Base-by-base conservation (phyloP, 345 rosid genomes). In the Dovyalis caffra region DNA sequence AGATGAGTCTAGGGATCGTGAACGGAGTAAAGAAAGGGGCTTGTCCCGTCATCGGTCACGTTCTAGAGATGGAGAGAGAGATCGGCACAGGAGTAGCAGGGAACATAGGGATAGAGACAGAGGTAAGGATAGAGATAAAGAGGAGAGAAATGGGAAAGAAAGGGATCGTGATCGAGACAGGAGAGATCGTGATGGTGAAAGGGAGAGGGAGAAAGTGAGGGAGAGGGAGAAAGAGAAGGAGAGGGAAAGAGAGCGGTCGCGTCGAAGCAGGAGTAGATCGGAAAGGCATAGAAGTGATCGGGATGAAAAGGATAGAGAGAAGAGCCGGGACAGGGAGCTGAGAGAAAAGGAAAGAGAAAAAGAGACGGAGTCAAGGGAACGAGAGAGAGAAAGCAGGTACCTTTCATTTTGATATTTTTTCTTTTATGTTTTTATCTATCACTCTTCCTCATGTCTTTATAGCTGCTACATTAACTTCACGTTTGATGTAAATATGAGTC, bases 361-460 rank as follows among this genome's bases (percentile, higher is more conserved):
- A 71, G 95, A 88, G 79, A 88, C 84, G 84, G 92, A 85, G 32
- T 37, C 77, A 49, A 85, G 83, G 81, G 94, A 90, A 57, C 88
- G 86, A 3, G 95, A 89, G 31, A 86, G 89, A 86, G 95, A 88
- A 71, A 88, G 65, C 94, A 93, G 98, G 99, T 95, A 85, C 49
- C 63, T 34, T 21, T 73, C 45, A 26, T 63, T 38, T 53, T 64
- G 5, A 45, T 37, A 35, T 66, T 66, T 16, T n/a, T 34, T 75
- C 40, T n/a, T 51, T 63, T 14, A 28, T 23, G 40, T 29, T 67
- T 28, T 21, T 38, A 26, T 53, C 64, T 38, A 29, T 35, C 35
- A 47, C 31, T 26, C 16, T 18, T 63, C 51, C 35, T 43, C 68
- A 64, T 69, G 14, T 72, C 53, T 58, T 66, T 37, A 18, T 20